Evolutionary conservation across 2,329 filamentous ascomycete species (phyloP).

Genomic region (Catunica adiposa): DNA sequence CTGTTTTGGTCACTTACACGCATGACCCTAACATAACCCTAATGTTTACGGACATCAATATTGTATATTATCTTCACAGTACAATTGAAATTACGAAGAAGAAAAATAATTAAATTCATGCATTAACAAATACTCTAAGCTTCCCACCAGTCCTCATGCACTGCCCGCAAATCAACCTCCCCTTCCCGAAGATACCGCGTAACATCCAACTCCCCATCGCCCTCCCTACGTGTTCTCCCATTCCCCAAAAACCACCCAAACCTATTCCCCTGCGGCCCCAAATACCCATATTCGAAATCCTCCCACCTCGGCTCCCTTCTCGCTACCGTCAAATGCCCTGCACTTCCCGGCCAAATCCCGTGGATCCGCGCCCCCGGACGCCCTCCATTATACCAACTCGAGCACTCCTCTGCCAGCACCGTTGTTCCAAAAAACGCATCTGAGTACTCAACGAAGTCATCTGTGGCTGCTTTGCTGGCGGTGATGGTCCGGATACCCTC

Average conservation of each 20-base stretch:
- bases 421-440: constrained; percentile 39
- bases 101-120: not conserved
- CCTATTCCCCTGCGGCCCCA: constrained; percentile 28
- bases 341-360: constrained; percentile 54
- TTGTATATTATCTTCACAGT: no score
- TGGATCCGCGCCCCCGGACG: constrained; percentile 45
- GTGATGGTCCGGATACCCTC: constrained; percentile 49
- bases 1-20: not conserved
- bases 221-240: constrained; percentile 46
- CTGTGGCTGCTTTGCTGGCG: constrained; percentile 40
- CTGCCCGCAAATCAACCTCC: constrained; percentile 40
- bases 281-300: constrained; percentile 35
- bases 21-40: no score
- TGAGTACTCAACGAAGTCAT: constrained; percentile 46
- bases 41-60: no score
- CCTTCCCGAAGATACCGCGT: constrained; percentile 45
- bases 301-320: constrained; percentile 39
- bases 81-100: no score
- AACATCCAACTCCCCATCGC: constrained; percentile 38
- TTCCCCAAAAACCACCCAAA: constrained; percentile 51
- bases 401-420: constrained; percentile 45
- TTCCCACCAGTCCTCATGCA: constrained; percentile 53
- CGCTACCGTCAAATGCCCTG: constrained; percentile 42
- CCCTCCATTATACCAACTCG: constrained; percentile 57
- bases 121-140: not conserved